Base-by-base conservation (phyloP, 352 stramenopile species). In the Phytophthora pseudosyringae region DNA sequence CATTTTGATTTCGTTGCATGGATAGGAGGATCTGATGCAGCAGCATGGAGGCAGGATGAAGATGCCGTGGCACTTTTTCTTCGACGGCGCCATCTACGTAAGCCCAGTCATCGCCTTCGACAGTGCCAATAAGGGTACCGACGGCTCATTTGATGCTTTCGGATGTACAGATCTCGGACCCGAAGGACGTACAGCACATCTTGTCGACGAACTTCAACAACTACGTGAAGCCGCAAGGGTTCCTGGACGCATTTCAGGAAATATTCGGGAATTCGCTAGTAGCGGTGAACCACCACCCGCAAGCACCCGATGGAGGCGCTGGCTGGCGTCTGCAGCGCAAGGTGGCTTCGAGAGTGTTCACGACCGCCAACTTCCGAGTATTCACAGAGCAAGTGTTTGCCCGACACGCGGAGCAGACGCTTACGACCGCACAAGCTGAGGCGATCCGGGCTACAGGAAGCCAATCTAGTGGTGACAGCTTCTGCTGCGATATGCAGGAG, bases 261-360 rank as follows among this genome's bases (percentile, higher is more conserved):
- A 55, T 90, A 21, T 90, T 92, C 60, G 78, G 79, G 29, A 75
- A 88, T 49, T 88, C 83, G 35, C 86, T 92, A 54, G 87, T 92
- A 45, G 78, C 71, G 7, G 70, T 88, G 64, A 92, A 90, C 61
- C 81, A 90, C 53, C 81, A 89, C 52, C 52, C 69, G n/a, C 49
- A 83, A 54, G 71, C 69, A 31, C 53, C 64, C 1, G 79, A 88
- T 46, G 74, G 85, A 16, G 83, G 86, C 29, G 73, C 58, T 52
- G 77, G 71, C 38, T 96, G 89, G 89, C 56, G 72, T 6, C 51
- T 90, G 5, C 89, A 96, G 58, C 81, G 89, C 53, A 95, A 95
- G 48, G 81, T 83, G 31, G 87, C 90, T 49, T 91, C 88, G 18
- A 93, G 94, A 50, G 93, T 98, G 31, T 96, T 97, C 21, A 95